Base-by-base conservation (phyloP, 2,329 filamentous ascomycete species). In the Pseudogymnoascus sp. region DNA sequence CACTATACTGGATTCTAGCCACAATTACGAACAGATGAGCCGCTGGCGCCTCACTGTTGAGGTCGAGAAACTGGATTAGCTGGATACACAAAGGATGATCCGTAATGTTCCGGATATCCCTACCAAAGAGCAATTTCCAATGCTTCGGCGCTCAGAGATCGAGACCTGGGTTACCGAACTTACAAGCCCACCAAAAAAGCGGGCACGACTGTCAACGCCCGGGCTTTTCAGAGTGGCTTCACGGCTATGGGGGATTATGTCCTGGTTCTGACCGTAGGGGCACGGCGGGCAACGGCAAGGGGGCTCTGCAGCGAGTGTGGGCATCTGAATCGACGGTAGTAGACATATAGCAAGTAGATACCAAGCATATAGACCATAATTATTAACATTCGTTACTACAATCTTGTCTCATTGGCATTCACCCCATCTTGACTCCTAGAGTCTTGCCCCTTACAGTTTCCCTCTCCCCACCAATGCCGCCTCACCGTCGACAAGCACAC, bases 401-500 rank as follows among this genome's bases (percentile, higher is more conserved):
- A 31, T 31, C 29, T 31, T 7, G 29, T 3, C 7, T 31, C 29
- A 31, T 31, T 7, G 29, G 29, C 29, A 7, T 31, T 10, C 29
- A 39, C 11, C 29, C n/a, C 10, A 57, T 23, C 23, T n/a, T 57
- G 18, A 10, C 11, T 39, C 3, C 26, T 10, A 31, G 57, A 3
- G 16, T n/a, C 14, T 14, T 14, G 8, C 10, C 7, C 36, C 54
- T 68, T 40, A 71, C 65, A 71, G 47, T 63, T 71, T 71, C 4
- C 34, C 29, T 63, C 66, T 86, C 31, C 82, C 84, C 16, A 80
- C 83, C 70, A 88, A 70, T 1, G 84, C 86, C 71, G 75, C 78
- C 68, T 93, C 89, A 0, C 91, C 91, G 75, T 96, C 90, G 10
- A 96, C 90, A 51, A 96, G 79, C 23, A 96, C 88, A 76, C 91